Evolutionary conservation across 305 asterid genomes (phyloP).

Genomic region (Caryopteris hybrid): DNA sequence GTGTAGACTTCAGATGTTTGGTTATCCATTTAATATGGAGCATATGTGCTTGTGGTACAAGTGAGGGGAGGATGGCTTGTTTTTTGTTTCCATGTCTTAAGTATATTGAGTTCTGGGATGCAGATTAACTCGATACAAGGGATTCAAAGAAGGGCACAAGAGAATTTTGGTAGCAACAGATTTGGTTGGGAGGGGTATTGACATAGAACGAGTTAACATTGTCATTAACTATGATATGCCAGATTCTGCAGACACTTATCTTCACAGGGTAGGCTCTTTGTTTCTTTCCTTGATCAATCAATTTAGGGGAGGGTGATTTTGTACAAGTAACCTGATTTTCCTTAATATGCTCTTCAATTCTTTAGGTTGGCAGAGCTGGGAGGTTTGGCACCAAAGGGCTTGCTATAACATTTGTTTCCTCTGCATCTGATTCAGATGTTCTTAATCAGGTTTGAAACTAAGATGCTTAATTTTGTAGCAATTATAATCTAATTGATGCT

Average conservation of each 20-base stretch:
- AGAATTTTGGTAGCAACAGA: constrained; percentile 94
- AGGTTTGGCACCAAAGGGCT: constrained; percentile 91
- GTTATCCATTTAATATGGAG: neutral
- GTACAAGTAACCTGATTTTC: neutral
- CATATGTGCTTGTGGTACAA: neutral
- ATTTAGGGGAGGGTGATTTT: neutral
- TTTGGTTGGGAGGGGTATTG: constrained; percentile 91
- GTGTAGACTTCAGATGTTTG: neutral
- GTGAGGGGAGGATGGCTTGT: neutral
- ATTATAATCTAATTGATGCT: constrained; percentile 8
- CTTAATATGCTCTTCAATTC: neutral
- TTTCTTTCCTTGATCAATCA: neutral
- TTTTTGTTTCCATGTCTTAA: neutral
- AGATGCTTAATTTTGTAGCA: neutral
- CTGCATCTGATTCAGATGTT: constrained; percentile 89
- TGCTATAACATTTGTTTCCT: constrained; percentile 79
- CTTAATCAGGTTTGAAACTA: constrained; percentile 61
- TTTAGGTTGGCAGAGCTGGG: constrained; percentile 89
- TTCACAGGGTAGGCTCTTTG: constrained; percentile 57
- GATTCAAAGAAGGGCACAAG: constrained; percentile 90
- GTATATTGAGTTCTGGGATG: constrained; percentile 2
- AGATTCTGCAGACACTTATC: constrained; percentile 82
- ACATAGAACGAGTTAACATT: constrained; percentile 85
- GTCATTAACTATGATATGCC: constrained; percentile 96
- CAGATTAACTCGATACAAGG: constrained; percentile 79